Conservation (phyloP, 2,329 filamentous ascomycete genomes). For the Trichoderma endophyticum region DNA sequence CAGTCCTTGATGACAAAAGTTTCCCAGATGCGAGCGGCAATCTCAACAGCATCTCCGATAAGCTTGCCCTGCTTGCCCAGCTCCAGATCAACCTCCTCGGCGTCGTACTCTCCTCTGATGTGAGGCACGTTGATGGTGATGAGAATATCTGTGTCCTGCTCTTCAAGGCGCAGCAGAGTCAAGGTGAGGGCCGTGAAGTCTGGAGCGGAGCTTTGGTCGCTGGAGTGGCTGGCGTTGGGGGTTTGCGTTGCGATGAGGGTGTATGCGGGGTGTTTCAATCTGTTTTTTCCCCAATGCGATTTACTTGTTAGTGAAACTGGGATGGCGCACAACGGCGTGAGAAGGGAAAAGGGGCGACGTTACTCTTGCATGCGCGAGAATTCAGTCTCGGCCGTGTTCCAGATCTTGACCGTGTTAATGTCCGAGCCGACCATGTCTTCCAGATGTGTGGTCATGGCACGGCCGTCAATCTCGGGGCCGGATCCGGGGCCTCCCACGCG, state of each 20-base stretch:
- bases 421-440: constrained; percentile 67
- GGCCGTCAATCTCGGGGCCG: constrained; percentile 61
- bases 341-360: constrained; percentile 22
- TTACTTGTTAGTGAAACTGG: not conserved
- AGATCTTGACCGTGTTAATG: constrained; percentile 61
- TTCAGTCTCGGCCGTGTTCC: constrained; percentile 60
- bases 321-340: not conserved
- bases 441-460: constrained; percentile 65
- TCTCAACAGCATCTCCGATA: constrained; percentile 66
- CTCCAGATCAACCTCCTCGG: constrained; percentile 67
- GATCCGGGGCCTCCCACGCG: constrained; percentile 60
- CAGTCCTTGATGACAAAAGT: constrained; percentile 78
- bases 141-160: constrained; percentile 74
- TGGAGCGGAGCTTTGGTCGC: constrained; percentile 39
- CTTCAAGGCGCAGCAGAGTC: constrained; percentile 71
- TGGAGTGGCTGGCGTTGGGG: constrained; percentile 35
- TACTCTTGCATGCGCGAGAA: constrained; percentile 53
- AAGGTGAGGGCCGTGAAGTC: constrained; percentile 75
- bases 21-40: constrained; percentile 64
- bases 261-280: constrained; percentile 55
- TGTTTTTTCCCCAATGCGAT: constrained; percentile 16
- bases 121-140: constrained; percentile 88
- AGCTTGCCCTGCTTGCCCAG: constrained; percentile 63
- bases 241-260: constrained; percentile 67
- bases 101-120: constrained; percentile 68